Percentiles rank a stretch among this genome's conserved stretches.
Conservation (phyloP, 225 moss, liverwort and hornwort species). For the Lunularia cruciata region DNA sequence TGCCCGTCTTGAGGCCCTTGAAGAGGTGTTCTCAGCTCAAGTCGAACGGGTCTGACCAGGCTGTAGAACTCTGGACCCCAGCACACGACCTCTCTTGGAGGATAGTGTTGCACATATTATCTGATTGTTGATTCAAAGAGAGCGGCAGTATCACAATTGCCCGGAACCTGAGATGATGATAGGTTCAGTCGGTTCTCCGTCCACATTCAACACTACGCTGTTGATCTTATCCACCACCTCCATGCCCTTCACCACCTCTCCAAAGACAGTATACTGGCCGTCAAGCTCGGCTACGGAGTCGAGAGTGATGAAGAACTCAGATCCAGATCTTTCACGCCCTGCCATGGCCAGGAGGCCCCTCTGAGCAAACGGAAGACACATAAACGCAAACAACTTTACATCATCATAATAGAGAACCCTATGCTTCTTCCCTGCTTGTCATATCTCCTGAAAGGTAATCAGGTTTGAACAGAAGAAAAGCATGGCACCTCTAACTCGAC, state of each 20-base stretch:
- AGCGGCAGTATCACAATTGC: constrained; percentile 42
- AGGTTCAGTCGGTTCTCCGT: constrained; percentile 47
- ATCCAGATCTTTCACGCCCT: constrained; percentile 58
- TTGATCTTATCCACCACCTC: constrained; percentile 70
- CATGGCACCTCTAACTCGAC: too few species aligned
- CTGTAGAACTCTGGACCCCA: too few species aligned
- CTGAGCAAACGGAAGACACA: constrained; percentile 28
- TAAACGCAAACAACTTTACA: too few species aligned
- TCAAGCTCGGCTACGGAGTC: constrained; percentile 63
- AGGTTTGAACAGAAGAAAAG: too few species aligned
- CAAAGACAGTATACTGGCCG: constrained; percentile 67
- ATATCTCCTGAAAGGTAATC: too few species aligned
- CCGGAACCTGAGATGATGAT: constrained; percentile 60
- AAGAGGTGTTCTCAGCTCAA: too few species aligned
- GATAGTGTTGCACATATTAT: too few species aligned
- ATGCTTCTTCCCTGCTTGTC: too few species aligned
- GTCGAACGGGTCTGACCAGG: too few species aligned
- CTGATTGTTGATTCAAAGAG: background rate
- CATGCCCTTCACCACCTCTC: constrained; percentile 78
- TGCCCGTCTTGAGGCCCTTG: too few species aligned
- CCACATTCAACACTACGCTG: constrained; percentile 40
- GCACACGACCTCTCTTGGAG: too few species aligned
- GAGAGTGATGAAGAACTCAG: constrained; percentile 70
- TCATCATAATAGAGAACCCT: too few species aligned
- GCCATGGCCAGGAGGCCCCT: constrained; percentile 71